Base-by-base conservation (phyloP, 225 moss, liverwort and hornwort genomes). In the Physcomitrellopsis africana region DNA sequence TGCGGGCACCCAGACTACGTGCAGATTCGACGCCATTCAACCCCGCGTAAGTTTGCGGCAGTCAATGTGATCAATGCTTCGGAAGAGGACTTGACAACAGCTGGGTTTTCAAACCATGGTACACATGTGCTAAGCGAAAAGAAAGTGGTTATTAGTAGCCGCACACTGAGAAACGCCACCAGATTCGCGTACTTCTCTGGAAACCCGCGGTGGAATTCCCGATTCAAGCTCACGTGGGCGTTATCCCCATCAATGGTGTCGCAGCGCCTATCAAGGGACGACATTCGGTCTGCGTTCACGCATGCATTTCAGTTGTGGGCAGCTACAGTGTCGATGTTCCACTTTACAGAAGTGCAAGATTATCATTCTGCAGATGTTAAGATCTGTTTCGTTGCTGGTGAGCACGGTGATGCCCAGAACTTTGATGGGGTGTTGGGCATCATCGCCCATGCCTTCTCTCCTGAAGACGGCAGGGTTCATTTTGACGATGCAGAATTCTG, bases 341-440 rank as follows among this genome's bases (percentile, higher is more conserved):
- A 48, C 12, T 89, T 89, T 76, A 78, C 59, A 47, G 89, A 89
- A 71, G 72, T 84, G 20, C 77, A 70, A 29, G 66, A 75, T 42
- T 86, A 86, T 24, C 71, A 79, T 41, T 64, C 41, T 15, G 86
- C 89, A 15, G 86, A 89, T 20, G 86, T 89, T 3, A 84, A 84
- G 16, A 86, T 89, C 72, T 86, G 89, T 69, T 89, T 89, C 66
- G 77, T 79, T 15, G 63, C 77, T 10, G 84, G 81, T 23, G 72
- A 84, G 19, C 89, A 89, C n/a, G 89, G 89, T 1, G 89, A 89
- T 65, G 72, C 78, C 13, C 81, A 86, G 64, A 80, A 74, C 1
- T 89, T 86, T 44, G 89, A 89, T 57, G 89, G 89, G 42, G 83
- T 86, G 55, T 63, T 89, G 80, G 89, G 89, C 48, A 82, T 89